Conservation (phyloP, 2,329 filamentous ascomycete species). For the Penicillium palitans region DNA sequence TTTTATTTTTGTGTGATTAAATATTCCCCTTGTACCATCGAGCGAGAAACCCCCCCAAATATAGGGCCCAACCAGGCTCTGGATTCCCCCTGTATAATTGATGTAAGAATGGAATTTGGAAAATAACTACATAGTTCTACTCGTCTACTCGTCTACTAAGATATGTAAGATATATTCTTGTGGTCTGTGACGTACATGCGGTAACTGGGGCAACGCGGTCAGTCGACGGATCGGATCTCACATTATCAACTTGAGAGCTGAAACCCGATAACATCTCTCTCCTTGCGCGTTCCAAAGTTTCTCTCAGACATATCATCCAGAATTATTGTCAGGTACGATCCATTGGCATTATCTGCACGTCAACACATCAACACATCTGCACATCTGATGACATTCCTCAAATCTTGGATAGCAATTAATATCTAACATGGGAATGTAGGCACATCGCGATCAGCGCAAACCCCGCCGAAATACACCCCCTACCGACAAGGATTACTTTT, state of each 20-base stretch:
- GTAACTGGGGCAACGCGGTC: constrained; percentile 17
- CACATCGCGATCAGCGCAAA: constrained; percentile 24
- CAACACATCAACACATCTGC: not conserved
- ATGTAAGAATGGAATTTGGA: not conserved
- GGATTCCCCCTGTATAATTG: constrained; percentile 6
- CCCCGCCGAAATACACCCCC: constrained; percentile 21
- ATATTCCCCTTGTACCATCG: constrained; percentile 17
- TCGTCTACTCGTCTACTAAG: not conserved
- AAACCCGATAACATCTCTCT: constrained; percentile 12
- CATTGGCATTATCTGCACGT: not conserved
- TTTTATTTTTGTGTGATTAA: constrained; percentile 13
- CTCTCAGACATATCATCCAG: not conserved
- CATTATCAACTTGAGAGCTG: constrained; percentile 14
- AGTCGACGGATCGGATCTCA: constrained; percentile 7
- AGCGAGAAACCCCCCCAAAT: not conserved
- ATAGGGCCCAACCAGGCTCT: not conserved
- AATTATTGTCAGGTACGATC: not conserved
- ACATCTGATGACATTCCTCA: not conserved
- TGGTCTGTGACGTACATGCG: constrained; percentile 1
- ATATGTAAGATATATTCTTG: not conserved
- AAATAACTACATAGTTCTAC: not conserved
- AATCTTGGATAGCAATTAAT: not conserved
- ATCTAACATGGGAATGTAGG: constrained; percentile 30
- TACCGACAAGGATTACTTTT: constrained; percentile 12
- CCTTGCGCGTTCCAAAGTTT: constrained; percentile 2